These are phyloP conservation scores for Coniochaeta sp. DNA, from an alignment of 2,329 filamentous ascomycete species.

Conservation along the genomic window DNA sequence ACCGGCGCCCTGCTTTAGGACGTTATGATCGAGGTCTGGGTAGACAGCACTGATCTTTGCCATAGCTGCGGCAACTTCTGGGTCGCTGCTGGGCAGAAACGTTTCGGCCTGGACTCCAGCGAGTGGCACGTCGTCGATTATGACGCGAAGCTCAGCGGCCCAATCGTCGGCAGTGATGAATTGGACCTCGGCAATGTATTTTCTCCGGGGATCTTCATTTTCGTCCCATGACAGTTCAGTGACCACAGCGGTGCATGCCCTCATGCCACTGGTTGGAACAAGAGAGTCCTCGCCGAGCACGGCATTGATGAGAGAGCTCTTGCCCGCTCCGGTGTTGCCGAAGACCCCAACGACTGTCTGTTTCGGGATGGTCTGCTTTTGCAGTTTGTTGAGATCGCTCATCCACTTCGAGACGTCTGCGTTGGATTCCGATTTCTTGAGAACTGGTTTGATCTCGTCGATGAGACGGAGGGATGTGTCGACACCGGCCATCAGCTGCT, in stretches of 20 bases:
- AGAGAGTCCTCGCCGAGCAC: conserved; percentile 45
- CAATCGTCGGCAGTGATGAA: conserved; percentile 48
- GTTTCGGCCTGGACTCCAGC: neutral
- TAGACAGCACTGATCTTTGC: neutral
- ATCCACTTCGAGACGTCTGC: neutral
- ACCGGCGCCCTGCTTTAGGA: neutral
- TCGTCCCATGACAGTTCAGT: conserved; percentile 54
- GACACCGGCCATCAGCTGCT: conserved; percentile 16
- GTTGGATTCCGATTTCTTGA: conserved; percentile 8
- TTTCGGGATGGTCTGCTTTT: conserved; percentile 25
- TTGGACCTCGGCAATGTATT: conserved; percentile 49
- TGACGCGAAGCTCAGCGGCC: conserved; percentile 39
- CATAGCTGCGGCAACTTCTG: neutral
- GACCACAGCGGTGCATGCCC: conserved; percentile 54
- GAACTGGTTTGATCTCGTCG: conserved; percentile 10
- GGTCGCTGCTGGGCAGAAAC: too few species aligned
- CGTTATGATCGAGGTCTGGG: neutral
- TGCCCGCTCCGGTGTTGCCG: conserved; percentile 54
- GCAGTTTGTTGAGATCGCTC: conserved; percentile 27
- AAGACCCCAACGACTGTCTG: conserved; percentile 48
- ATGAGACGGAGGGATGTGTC: conserved; percentile 12
- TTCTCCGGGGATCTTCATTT: conserved; percentile 22
- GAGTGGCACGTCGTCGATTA: conserved; percentile 37
- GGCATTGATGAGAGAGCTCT: conserved; percentile 55
- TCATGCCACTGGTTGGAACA: conserved; percentile 40